Conservation (phyloP, 495 filamentous ascomycete species). For the Penicillium psychrofluorescens region DNA sequence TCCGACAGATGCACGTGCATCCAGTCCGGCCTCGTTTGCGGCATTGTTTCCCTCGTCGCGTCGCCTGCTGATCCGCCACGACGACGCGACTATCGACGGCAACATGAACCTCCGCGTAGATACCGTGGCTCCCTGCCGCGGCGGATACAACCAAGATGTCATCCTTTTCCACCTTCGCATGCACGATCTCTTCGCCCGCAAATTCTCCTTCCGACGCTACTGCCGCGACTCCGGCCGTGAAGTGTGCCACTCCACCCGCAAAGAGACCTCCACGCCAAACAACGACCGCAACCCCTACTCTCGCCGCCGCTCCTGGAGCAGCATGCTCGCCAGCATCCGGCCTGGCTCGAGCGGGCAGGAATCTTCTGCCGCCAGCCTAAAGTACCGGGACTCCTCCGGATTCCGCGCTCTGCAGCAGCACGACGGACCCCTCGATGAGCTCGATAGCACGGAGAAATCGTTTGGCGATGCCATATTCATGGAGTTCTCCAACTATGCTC, state of each 20-base stretch:
- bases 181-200: conserved; percentile 79
- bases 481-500: conserved; percentile 96
- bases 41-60: conserved; percentile 79
- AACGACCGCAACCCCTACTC: conserved; percentile 14
- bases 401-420: conserved; percentile 44
- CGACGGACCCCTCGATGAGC: no score
- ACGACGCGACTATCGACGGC: conserved; percentile 84
- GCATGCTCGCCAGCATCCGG: conserved; percentile 61
- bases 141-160: conserved; percentile 53
- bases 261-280: conserved; percentile 47
- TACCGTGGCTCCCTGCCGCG: conserved; percentile 54
- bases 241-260: conserved; percentile 78
- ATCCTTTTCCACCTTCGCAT: conserved; percentile 94
- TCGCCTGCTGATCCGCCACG: conserved; percentile 77
- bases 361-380: conserved; percentile 10
- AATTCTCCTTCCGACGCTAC: conserved; percentile 89
- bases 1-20: conserved; percentile 57
- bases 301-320: conserved; percentile 62
- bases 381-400: conserved; percentile 48
- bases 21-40: conserved; percentile 78
- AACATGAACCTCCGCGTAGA: conserved; percentile 97
- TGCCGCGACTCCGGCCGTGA: conserved; percentile 89
- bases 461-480: conserved; percentile 70
- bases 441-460: conserved; percentile 1
- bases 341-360: conserved; percentile 43